Evolutionary conservation across 495 filamentous ascomycete genomes (phyloP), one percentile per base, ranked within the genome.

Genomic region (Neurospora cerealis): DNA sequence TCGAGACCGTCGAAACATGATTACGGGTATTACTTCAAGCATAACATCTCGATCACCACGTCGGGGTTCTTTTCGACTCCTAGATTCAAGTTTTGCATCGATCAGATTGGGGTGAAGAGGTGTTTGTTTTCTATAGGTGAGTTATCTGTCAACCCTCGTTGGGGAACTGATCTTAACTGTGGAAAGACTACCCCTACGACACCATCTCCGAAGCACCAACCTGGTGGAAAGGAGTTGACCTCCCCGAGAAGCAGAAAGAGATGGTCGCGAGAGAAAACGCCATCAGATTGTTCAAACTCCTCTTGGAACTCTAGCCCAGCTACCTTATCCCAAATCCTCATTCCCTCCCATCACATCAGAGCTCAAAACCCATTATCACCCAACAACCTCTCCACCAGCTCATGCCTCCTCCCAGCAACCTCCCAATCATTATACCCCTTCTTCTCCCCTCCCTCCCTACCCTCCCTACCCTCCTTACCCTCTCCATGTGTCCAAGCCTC

Each of bases 31-130:
- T 91, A 91, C 75, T 90, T 90, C 75, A 86, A 81, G 21, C 79
- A 85, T 60, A 90, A 92, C 71, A 80, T 92, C 72, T 91, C 85
- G 81, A 87, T 91, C 73, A 91, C 89, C 0, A 91, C 90, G 0
- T 86, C 83, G 3, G 89, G 90, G 0, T 83, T 90, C 74, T 92
- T 91, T 77, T 87, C 84, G 24, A 90, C 87, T 10, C 78, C 81
- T 4, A 87, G 86, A 5, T 75, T 91, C 78, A 83, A 86, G 79
- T 85, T 81, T 80, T 79, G 87, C 13, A 79, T 88, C 74, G 74
- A 82, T 10, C 74, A 81, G 76, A 72, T 83, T n/a, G 81, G 81
- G 0, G 69, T 75, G 0, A 81, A 83, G 5, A 73, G 82, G 13
- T 83, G 82, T 46, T 54, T 84, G 24, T 84, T 73, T 69, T 81